These are phyloP conservation scores for Cordyceps farinosa DNA, from an alignment of 2,329 filamentous ascomycete genomes.

Conservation along the genomic window DNA sequence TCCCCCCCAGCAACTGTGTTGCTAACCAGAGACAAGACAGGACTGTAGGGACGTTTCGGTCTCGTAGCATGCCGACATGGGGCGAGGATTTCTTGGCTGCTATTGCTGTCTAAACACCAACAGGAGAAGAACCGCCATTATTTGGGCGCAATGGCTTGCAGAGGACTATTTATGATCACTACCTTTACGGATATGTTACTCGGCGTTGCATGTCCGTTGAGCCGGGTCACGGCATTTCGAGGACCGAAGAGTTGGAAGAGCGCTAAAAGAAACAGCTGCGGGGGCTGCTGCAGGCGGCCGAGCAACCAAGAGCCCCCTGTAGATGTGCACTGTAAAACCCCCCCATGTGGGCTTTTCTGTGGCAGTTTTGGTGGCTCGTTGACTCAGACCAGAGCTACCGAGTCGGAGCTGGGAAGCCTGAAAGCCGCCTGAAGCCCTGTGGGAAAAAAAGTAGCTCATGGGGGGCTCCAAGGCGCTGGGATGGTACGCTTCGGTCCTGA, in stretches of 20 bases:
- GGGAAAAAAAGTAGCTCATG: neutral
- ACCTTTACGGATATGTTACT: neutral
- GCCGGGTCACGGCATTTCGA: slow-evolving; percentile 13
- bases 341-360: slow-evolving; percentile 13
- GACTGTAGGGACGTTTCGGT: neutral
- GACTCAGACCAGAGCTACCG: neutral
- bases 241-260: neutral
- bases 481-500: too few relatives aligned
- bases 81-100: neutral
- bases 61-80: neutral
- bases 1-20: neutral
- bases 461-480: neutral
- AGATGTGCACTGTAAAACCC: neutral
- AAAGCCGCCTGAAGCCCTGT: neutral
- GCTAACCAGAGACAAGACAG: neutral
- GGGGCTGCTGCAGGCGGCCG: slow-evolving; percentile 6
- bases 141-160: neutral
- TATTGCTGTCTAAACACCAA: neutral
- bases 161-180: neutral
- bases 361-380: slow-evolving; percentile 1
- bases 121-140: neutral
- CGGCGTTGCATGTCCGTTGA: neutral
- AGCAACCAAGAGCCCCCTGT: neutral
- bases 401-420: neutral
- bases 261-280: neutral